Conservation (phyloP, 2,329 filamentous ascomycete genomes). For the Cryphonectria japonica region DNA sequence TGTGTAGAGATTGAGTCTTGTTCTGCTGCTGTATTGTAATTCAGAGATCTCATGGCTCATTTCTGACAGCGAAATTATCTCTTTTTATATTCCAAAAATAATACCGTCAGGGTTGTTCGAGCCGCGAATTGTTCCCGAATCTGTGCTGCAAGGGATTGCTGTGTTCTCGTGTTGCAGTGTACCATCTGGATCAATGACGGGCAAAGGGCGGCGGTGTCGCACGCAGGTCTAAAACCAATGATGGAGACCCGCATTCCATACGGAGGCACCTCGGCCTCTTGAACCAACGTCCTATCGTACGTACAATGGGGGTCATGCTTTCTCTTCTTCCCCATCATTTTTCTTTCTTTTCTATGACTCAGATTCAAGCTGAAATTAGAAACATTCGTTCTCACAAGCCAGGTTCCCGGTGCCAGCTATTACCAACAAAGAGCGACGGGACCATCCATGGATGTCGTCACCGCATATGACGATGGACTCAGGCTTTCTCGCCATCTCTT, state of each 20-base stretch:
- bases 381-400: neutral
- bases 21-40: neutral
- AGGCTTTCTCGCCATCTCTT: neutral
- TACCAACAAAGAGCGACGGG: neutral
- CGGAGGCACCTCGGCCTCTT: constrained; percentile 2
- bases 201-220: neutral
- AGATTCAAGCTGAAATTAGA: neutral
- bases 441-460: neutral
- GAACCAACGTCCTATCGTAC: neutral
- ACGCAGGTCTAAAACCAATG: neutral
- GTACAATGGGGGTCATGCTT: neutral
- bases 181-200: constrained; percentile 4
- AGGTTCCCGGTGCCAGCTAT: too few species aligned
- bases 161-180: neutral
- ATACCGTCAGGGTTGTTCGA: neutral
- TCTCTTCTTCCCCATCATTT: too few species aligned
- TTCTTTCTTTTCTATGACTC: neutral
- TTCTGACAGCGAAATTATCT: neutral
- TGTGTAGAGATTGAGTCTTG: neutral
- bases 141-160: neutral
- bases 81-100: neutral
- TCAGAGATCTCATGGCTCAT: neutral
- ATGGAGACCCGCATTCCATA: neutral
- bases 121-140: neutral
- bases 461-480: neutral